Base-by-base conservation (phyloP, 352 stramenopile genomes). In the Pythium aquatile region DNA sequence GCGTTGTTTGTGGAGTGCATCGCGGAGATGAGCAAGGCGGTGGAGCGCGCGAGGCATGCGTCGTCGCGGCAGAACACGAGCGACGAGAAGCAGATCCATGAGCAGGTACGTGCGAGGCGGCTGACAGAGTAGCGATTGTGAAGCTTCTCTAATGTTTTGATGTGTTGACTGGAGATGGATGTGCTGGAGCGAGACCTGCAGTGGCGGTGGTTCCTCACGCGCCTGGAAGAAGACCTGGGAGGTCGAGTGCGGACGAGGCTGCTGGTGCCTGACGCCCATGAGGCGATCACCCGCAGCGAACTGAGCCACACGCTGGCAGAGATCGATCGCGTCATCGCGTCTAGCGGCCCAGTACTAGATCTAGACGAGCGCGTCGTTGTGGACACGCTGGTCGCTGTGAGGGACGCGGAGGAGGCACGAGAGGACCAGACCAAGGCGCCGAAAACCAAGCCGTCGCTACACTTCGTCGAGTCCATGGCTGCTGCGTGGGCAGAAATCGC, bases 1-100 rank as follows among this genome's bases (percentile, higher is more conserved):
- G 61, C 61, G 53, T 44, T 67, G 17, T 61, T 57, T 17, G 61
- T 61, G 7, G 61, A 67, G 44, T 67, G 61, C 24, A 30, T 67
- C 17, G 46, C 61, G 13, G 61, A 67, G 47, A 67, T 67, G 52
- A 42, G 59, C 53, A 67, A 67, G 47, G 61, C 61, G 9, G 33
- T 61, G 37, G 35, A 37, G 20, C 61, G 61, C 3, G 61, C 58
- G 33, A 49, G 30, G 2, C 20, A 29, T 8, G 58, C 29, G 26
- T 56, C 37, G 8, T 51, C 58, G 6, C 42, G 28, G 13, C n/a
- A 44, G 17, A 46, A 16, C 58, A 51, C 28, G 24, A 42, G 5
- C 44, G 56, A 62, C 20, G 51, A 60, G n/a, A 26, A 61, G 17
- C 37, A 66, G 33, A 33, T 48, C 46, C 11, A 33, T 30, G 29